Evolutionary conservation across 176 grass and related monocot species (phyloP), one percentile per base, ranked within the genome.

Genomic region (Raddia guianensis): DNA sequence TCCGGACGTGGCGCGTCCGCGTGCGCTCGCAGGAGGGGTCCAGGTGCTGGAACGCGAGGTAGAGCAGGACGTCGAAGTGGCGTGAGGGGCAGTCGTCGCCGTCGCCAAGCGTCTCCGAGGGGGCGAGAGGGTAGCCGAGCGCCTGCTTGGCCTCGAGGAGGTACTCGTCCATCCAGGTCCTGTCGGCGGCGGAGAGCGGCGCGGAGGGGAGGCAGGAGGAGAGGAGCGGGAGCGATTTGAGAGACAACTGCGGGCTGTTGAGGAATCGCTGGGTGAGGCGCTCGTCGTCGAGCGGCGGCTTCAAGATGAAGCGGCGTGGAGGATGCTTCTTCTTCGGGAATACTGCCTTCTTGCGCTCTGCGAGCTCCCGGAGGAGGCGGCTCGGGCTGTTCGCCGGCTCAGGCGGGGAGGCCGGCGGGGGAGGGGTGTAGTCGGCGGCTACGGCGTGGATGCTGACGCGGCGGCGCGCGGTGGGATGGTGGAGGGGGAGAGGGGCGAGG

Each of bases 91-190:
- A 95, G 78, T 88, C 89, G 68, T 94, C 92, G 13, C 75, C 96
- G 12, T 91, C 92, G 20, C 84, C 96, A 45, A 99, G 90, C 67
- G 80, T 78, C 71, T 93, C 93, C 1, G 89, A 95, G 63, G 96
- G 93, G 65, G 90, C 88, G 43, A 99, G 91, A 18, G 96, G 96
- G 72, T 99, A 99, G 15, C 96, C 96, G 9, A 95, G 96, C 47
- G 96, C 96, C 89, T 99, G 96, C 83, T 95, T 99, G 66, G 93
- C 93, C 87, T 99, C 96, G 33, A 99, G 90, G 63, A 99, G 90
- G 79, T 99, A 99, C 88, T 99, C 93, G 48, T 93, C 96, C 47
- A 95, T 93, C 96, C 96, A 99, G 21, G 81, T 90, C 46, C 61
- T 82, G 70, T 99, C 96, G 16, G 93, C 90, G 69, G 84, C 87